These are phyloP conservation scores for Auxenochlorella protothecoides DNA, from an alignment of 139 green algal species.

Conservation along the genomic window DNA sequence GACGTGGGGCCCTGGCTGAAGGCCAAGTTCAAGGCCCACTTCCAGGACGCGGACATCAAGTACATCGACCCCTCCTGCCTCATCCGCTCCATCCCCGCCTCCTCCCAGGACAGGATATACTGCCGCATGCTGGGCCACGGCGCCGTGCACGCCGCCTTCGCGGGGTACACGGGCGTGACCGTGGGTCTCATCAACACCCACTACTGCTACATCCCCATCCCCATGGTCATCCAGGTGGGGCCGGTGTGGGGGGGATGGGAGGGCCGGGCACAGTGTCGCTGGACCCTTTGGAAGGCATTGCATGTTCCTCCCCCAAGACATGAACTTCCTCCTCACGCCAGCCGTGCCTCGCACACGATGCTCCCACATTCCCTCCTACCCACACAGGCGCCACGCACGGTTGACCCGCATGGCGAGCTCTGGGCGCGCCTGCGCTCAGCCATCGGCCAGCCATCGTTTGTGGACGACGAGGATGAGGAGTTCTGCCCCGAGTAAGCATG, in stretches of 20 bases:
- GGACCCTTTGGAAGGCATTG: too few relatives aligned
- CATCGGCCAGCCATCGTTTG: neutral
- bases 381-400: neutral
- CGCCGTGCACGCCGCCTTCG: conserved; percentile 91
- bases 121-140: conserved; percentile 86
- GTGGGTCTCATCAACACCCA: conserved; percentile 85
- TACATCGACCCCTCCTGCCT: conserved; percentile 78
- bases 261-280: too few relatives aligned
- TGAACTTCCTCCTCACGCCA: too few relatives aligned
- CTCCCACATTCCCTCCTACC: too few relatives aligned
- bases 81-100: conserved; percentile 16
- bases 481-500: too few relatives aligned
- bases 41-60: conserved; percentile 50
- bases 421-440: neutral
- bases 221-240: conserved; percentile 59
- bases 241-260: too few relatives aligned
- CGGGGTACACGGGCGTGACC: conserved; percentile 66
- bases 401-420: neutral
- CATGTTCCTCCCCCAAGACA: too few relatives aligned
- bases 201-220: conserved; percentile 73
- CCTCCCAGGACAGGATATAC: conserved; percentile 49
- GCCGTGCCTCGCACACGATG: too few relatives aligned
- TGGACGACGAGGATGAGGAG: neutral
- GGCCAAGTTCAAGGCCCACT: conserved; percentile 42
- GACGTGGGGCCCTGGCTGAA: conserved; percentile 60